These are phyloP conservation scores for Cydonia oblonga DNA, from an alignment of 331 rosid genomes.

Conservation along the genomic window DNA sequence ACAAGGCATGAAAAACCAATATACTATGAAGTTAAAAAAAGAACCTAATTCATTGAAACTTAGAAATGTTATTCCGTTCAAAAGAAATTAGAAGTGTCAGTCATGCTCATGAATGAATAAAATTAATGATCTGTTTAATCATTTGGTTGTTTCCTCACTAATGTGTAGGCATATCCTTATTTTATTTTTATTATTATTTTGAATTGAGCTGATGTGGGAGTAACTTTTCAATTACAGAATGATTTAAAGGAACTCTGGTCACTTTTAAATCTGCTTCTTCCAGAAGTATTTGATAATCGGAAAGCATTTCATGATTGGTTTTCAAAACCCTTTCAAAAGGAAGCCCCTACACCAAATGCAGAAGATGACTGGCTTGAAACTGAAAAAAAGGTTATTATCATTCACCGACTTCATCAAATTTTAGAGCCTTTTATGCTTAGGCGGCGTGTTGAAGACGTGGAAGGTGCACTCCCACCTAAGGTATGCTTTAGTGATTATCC, in stretches of 20 bases:
- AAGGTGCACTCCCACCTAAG: slow-evolving; percentile 97
- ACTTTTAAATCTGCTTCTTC: slow-evolving; percentile 94
- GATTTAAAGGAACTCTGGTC: slow-evolving; percentile 99
- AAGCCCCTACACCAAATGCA: slow-evolving; percentile 59
- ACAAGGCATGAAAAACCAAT: background rate
- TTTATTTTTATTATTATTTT: background rate
- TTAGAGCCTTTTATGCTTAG: slow-evolving; percentile 99
- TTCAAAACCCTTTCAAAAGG: slow-evolving; percentile 93
- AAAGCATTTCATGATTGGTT: slow-evolving; percentile 99
- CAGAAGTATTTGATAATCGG: slow-evolving; percentile 93
- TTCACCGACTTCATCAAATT: slow-evolving; percentile 98
- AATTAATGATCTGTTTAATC: background rate
- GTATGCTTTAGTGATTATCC: slow-evolving; percentile 30
- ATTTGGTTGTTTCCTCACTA: background rate
- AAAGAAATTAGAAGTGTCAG: background rate
- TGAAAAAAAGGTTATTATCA: slow-evolving; percentile 86
- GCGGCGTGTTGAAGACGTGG: slow-evolving; percentile 99
- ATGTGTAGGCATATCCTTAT: background rate
- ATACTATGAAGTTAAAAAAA: background rate
- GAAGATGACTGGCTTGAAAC: slow-evolving; percentile 99
- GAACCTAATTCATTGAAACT: background rate
- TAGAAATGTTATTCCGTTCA: background rate
- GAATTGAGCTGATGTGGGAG: slow-evolving; percentile 1
- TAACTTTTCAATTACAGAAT: slow-evolving; percentile 52
- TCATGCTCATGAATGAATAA: too few species aligned